These are phyloP conservation scores for Sanguinoderma infundibulare DNA, from an alignment of 1,284 basidiomycete species.

Conservation along the genomic window DNA sequence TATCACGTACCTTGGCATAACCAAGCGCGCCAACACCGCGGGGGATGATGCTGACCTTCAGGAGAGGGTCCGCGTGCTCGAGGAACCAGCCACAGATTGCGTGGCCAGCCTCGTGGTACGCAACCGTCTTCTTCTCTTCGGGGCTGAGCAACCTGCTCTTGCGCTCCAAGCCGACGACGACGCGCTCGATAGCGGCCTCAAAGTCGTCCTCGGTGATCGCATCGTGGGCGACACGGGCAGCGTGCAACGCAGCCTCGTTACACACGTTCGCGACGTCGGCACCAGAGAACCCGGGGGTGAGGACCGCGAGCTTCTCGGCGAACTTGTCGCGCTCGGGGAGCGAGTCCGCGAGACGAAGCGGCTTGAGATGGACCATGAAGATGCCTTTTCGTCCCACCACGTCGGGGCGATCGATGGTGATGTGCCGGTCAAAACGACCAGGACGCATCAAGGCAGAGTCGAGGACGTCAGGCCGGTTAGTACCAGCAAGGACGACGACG, in stretches of 20 bases:
- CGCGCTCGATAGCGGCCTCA: conserved; percentile 97
- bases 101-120: conserved; percentile 99
- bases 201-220: conserved; percentile 88
- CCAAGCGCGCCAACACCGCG: conserved; percentile 95
- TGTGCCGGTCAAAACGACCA: conserved; percentile 97
- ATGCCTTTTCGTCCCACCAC: conserved; percentile 94
- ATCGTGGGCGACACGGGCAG: conserved; percentile 86
- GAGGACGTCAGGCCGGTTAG: conserved; percentile 95
- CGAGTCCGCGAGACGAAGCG: conserved; percentile 72
- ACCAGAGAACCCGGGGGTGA: conserved; percentile 98
- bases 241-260: conserved; percentile 96
- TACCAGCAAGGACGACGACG: conserved; percentile 95
- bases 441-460: conserved; percentile 96
- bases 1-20: conserved; percentile 81
- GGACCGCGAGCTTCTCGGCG: conserved; percentile 91
- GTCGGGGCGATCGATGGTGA: conserved; percentile 94
- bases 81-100: conserved; percentile 99
- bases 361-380: conserved; percentile 91
- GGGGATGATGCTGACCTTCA: conserved; percentile 99
- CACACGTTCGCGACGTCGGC: conserved; percentile 99
- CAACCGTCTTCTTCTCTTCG: conserved; percentile 98
- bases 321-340: conserved; percentile 67
- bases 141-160: conserved; percentile 93
- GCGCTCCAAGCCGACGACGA: conserved; percentile 96
- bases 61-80: conserved; percentile 94